Percentiles rank a stretch among this genome's conserved stretches.
Conservation (phyloP, 2,329 filamentous ascomycete genomes). For the Epichloe gansuensis region DNA sequence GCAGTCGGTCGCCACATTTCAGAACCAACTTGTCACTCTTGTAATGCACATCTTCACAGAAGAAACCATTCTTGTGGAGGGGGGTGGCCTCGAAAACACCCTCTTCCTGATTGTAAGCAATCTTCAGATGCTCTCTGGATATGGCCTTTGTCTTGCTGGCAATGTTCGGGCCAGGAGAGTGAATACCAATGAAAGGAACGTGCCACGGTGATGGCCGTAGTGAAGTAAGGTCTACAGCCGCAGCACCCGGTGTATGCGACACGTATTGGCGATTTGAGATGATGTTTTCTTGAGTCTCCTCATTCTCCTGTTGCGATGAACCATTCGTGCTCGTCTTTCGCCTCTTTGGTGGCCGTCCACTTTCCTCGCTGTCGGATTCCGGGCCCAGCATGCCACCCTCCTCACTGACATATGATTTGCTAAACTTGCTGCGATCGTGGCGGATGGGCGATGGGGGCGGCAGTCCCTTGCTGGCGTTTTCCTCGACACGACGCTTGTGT, state of each 20-base stretch:
- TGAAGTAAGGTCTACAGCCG: conserved; percentile 44
- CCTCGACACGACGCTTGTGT: conserved; percentile 30
- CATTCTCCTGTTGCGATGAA: conserved; percentile 29
- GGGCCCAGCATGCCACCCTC: conserved; percentile 56
- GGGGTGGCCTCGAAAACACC: conserved; percentile 52
- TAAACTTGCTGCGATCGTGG: conserved; percentile 41
- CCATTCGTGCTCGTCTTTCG: conserved; percentile 32
- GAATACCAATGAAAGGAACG: conserved; percentile 57
- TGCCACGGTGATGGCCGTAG: conserved; percentile 48
- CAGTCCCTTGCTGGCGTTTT: conserved; percentile 34
- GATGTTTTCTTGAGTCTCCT: conserved; percentile 32
- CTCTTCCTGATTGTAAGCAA: conserved; percentile 52
- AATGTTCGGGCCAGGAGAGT: conserved; percentile 51
- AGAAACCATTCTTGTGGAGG: conserved; percentile 54
- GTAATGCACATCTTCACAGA: conserved; percentile 48
- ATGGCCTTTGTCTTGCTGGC: conserved; percentile 56
- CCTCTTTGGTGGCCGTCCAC: conserved; percentile 32
- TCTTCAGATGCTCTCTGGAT: conserved; percentile 60
- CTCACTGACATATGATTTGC: conserved; percentile 55
- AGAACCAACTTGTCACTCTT: conserved; percentile 44
- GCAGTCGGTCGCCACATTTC: conserved; percentile 51
- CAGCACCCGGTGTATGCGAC: conserved; percentile 45
- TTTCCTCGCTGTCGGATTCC: conserved; percentile 43
- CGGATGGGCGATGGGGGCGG: conserved; percentile 38
- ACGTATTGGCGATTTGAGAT: conserved; percentile 48